These are phyloP conservation scores for Phoma herbarum DNA, from an alignment of 2,329 filamentous ascomycete genomes.

Conservation along the genomic window DNA sequence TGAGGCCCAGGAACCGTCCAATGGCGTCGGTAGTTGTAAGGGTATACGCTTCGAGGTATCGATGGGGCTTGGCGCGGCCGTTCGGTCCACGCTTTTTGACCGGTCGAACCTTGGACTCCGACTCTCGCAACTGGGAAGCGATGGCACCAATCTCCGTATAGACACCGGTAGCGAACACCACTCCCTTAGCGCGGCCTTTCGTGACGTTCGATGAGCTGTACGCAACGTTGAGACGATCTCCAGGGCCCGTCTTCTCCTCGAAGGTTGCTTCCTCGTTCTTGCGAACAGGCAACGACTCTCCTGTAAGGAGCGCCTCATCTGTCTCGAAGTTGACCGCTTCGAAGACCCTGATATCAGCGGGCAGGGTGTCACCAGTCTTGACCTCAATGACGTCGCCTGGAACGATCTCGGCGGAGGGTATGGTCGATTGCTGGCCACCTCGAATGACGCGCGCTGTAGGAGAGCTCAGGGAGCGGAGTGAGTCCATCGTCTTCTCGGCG, in stretches of 20 bases:
- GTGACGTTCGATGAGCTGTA: slow-evolving; percentile 71
- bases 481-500: slow-evolving; percentile 61
- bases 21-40: slow-evolving; percentile 57
- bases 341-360: slow-evolving; percentile 70
- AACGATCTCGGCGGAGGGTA: slow-evolving; percentile 68
- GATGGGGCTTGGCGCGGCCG: slow-evolving; percentile 47
- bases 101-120: slow-evolving; percentile 45
- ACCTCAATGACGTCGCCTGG: slow-evolving; percentile 72
- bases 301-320: slow-evolving; percentile 76
- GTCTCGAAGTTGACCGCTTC: slow-evolving; percentile 78
- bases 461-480: slow-evolving; percentile 56
- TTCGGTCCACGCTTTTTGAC: slow-evolving; percentile 56
- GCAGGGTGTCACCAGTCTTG: slow-evolving; percentile 72
- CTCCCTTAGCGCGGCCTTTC: slow-evolving; percentile 72
- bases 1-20: slow-evolving; percentile 53
- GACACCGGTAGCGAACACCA: slow-evolving; percentile 75
- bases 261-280: slow-evolving; percentile 69
- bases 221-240: slow-evolving; percentile 73
- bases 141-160: slow-evolving; percentile 78
- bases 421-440: slow-evolving; percentile 61
- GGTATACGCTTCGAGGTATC: slow-evolving; percentile 60
- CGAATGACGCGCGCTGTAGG: slow-evolving; percentile 60
- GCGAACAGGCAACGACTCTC: slow-evolving; percentile 72
- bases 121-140: slow-evolving; percentile 70
- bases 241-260: slow-evolving; percentile 63